A percentile compares a stretch with the other conserved stretches of the same genome.
Evolutionary conservation across 345 rosid species (phyloP).

Genomic region (Citrus mangshanensis): DNA sequence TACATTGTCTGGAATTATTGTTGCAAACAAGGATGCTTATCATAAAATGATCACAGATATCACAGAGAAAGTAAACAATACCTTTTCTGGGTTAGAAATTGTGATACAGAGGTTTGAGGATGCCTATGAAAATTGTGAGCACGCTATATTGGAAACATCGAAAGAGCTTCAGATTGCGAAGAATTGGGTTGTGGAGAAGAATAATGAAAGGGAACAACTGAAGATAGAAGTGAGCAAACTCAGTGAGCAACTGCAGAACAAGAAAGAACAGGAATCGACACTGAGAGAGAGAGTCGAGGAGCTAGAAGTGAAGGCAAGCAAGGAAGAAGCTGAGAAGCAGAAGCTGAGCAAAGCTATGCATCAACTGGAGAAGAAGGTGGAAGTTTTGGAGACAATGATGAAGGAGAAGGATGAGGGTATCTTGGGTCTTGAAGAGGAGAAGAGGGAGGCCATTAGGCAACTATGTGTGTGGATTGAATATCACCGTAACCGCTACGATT

Average conservation of each 20-base stretch:
- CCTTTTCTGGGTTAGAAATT: conserved; percentile 39
- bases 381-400: conserved; percentile 36
- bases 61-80: conserved; percentile 34
- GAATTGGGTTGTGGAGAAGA: conserved; percentile 43
- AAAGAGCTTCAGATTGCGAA: conserved; percentile 42
- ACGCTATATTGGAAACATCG: conserved; percentile 36
- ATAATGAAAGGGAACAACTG: conserved; percentile 31
- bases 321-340: conserved; percentile 51
- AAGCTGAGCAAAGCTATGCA: conserved; percentile 30
- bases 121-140: conserved; percentile 30
- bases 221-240: conserved; percentile 31
- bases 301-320: conserved; percentile 42
- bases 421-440: conserved; percentile 60
- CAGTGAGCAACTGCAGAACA: conserved; percentile 32
- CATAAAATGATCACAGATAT: conserved; percentile 41
- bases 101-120: conserved; percentile 40
- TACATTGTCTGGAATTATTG: conserved; percentile 32
- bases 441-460: conserved; percentile 94
- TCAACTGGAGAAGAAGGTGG: conserved; percentile 37
- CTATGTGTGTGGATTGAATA: conserved; percentile 80
- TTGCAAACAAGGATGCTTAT: conserved; percentile 36
- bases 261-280: conserved; percentile 30
- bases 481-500: conserved; percentile 57
- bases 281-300: conserved; percentile 36
- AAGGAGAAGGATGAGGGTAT: conserved; percentile 49